Evolutionary conservation across 2,329 filamentous ascomycete genomes (phyloP), one percentile per base, ranked within the genome.

Genomic region (Aspergillus hiratsukae): DNA sequence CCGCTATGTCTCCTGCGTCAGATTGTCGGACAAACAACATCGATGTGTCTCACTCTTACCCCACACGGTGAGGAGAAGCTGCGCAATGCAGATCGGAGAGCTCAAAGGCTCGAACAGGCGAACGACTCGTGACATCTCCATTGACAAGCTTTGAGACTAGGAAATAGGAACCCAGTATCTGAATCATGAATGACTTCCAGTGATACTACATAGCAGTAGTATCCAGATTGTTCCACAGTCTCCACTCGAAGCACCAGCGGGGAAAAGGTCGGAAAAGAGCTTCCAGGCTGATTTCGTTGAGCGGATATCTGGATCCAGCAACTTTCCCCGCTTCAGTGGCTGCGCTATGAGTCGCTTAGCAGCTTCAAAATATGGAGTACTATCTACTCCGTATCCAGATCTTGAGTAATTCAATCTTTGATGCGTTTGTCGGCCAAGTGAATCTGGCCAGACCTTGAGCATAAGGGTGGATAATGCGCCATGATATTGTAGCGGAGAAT

Each of bases 221-320:
- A 43, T 46, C 31, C 29, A 46, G 45, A 45, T 48, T n/a, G 45
- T 35, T 14, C n/a, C 11, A 21, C 5, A 31, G 7, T 17, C n/a
- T n/a, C 41, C n/a, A 21, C 4, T 48, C 48, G 4, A 3, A 11
- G 19, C 46, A 28, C 17, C 31, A 11, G 21, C 23, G 57, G 53
- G 51, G 41, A 51, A 54, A 48, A 35, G 14, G 45, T 27, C 54
- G 57, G 59, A 61, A 61, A 59, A 52, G 53, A 55, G 51, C 48
- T 61, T 61, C 59, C 59, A 55, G 50, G 48, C 25, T 19, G 51
- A 45, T 11, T 45, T 23, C 10, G 19, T 45, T 14, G 51, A 50
- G 54, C 23, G 49, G 27, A 57, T 54, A 46, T 51, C 51, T 52
- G 52, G 8, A 49, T 23, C 28, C n/a, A 40, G 37, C 46, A 23